Evolutionary conservation across 2,329 filamentous ascomycete genomes (phyloP).

Genomic region (Fusarium avenaceum): DNA sequence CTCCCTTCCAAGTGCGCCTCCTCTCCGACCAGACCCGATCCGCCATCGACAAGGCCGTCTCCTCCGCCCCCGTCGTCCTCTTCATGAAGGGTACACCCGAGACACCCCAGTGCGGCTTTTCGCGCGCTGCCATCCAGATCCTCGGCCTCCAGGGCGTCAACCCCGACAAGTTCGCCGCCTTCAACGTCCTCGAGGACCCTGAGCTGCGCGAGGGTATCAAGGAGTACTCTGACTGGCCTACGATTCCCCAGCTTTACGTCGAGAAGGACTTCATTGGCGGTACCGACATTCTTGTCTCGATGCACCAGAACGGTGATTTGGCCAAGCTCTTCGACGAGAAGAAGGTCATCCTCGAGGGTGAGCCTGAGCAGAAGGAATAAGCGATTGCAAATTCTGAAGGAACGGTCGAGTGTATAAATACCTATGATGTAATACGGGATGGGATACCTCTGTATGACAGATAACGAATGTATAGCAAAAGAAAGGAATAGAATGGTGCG

Average conservation of each 20-base stretch:
- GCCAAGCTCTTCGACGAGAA: conserved; percentile 94
- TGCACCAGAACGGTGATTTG: conserved; percentile 96
- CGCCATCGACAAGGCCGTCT: conserved; percentile 92
- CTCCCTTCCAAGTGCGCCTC: conserved; percentile 69
- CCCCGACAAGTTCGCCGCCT: conserved; percentile 95
- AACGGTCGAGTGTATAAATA: conserved; percentile 46
- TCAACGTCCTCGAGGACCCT: conserved; percentile 94
- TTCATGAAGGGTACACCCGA: conserved; percentile 99
- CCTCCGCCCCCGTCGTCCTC: conserved; percentile 89
- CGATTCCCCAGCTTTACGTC: conserved; percentile 96
- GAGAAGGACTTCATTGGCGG: conserved; percentile 96
- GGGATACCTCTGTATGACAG: conserved; percentile 48
- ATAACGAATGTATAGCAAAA: conserved; percentile 44
- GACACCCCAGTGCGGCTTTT: conserved; percentile 96
- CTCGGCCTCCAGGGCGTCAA: conserved; percentile 95
- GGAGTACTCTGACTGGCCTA: conserved; percentile 99
- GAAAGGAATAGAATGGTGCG: conserved; percentile 38
- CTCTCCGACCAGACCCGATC: conserved; percentile 83
- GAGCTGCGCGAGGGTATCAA: conserved; percentile 94
- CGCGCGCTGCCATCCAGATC: conserved; percentile 93
- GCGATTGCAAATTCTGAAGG: not conserved
- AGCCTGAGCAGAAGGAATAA: conserved; percentile 55
- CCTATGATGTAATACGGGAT: conserved; percentile 46
- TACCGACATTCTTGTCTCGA: conserved; percentile 96
- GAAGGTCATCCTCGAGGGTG: conserved; percentile 76